Evolutionary conservation across 305 asterid genomes (phyloP), one percentile per base, ranked within the genome.

Genomic region (Fraxinus latifolia): DNA sequence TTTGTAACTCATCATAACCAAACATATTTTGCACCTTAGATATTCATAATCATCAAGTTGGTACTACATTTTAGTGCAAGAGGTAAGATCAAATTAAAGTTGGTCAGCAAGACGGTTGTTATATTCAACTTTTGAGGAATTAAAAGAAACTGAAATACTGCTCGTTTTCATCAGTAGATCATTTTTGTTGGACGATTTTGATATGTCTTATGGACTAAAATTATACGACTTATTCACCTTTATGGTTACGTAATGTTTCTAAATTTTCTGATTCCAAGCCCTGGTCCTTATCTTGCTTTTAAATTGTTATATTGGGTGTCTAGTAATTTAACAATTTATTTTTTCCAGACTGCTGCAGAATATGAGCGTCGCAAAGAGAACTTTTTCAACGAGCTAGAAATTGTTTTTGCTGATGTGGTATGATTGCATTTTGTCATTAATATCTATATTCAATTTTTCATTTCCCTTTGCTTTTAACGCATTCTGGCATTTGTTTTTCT

Each of bases 381-480:
- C 91, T 94, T 95, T 70, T 95, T 95, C 92, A 92, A 94, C 5
- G 99, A 95, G 90, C 86, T 95, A 79, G 99, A 94, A 88, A 79
- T 95, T 81, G 99, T 94, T 74, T 83, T 87, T 80, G 99, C 99
- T 33, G 99, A 95, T 81, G 99, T 95, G 97, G 99, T 95, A 94
- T 65, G 90, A 29, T 82, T 53, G 39, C 71, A 39, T 19, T 23
- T 25, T 25, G 32, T 25, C 73, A 65, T 65, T 65, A 65, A 23
- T 65, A 65, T 25, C 36, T 23, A 23, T 65, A 9, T 25, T 27
- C 2, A 25, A 25, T 25, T 65, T 19, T 17, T 55, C 2, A 1
- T 55, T 55, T 50, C 27, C 67, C 73, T 65, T 65, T 3, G 36
- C 2, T 23, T 65, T 7, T 9, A 65, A 4, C 8, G 3, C 15